Evolutionary conservation across 2,329 filamentous ascomycete genomes (phyloP), one percentile per base, ranked within the genome.

Genomic region (Exophiala oligosperma): DNA sequence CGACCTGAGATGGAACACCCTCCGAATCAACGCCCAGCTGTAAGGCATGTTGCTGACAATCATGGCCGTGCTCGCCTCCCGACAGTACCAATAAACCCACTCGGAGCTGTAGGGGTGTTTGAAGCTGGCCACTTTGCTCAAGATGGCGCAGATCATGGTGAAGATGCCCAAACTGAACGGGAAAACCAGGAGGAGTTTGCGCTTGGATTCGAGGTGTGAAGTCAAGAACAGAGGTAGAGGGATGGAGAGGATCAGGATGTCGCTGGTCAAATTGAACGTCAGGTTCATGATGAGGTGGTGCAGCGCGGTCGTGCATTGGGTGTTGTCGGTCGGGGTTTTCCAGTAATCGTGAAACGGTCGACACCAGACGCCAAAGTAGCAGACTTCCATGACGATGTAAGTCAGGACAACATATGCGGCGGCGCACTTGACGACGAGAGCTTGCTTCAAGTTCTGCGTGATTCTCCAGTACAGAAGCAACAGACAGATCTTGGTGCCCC

Each of bases 51-150:
- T 87, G 28, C 83, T 79, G 14, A 86, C 83, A 49, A 85, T 77
- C 41, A 87, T 76, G 4, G 83, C 82, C 0, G 84, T 84, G 46
- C 79, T 82, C 11, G 79, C 78, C 67, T 87, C 84, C 28, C 82
- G 78, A 7, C 84, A 78, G 62, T 85, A 84, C 83, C 84, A 87
- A 63, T 80, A 80, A 0, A 84, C 78, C 75, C 84, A 87, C 38
- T 80, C 70, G 12, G 74, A 73, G 2, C 80, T 81, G 67, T 83
- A 85, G 0, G 81, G 81, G 21, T 82, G 71, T 14, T 72, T 78
- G 59, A 87, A 85, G 46, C 81, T 84, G 71, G 84, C 85, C 66
- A 84, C 83, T 59, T 85, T 84, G 72, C 85, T 86, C 14, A 87
- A 72, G 4, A 81, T 77, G 9, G 83, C 81, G 17, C 81, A 80